Evolutionary conservation across 768 basidiomycete species (phyloP).

Genomic region (Megacollybia marginata): DNA sequence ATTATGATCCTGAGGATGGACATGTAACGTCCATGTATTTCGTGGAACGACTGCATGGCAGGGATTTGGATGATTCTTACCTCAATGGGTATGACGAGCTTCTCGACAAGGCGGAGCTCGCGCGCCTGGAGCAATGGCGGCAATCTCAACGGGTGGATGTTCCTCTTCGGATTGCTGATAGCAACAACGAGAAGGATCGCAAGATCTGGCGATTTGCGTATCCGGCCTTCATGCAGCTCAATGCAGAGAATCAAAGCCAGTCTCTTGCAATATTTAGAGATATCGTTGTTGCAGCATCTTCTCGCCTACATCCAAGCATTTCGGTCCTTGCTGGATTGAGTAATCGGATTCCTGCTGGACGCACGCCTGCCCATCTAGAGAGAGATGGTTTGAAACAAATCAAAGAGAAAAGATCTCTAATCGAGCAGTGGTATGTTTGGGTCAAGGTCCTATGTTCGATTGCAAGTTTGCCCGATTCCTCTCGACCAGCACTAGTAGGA

Average conservation of each 20-base stretch:
- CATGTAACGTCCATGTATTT: slow-evolving; percentile 27
- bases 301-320: slow-evolving; percentile 66
- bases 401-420: slow-evolving; percentile 46
- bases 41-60: slow-evolving; percentile 49
- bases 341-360: slow-evolving; percentile 41
- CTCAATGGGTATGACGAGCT: slow-evolving; percentile 62
- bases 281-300: slow-evolving; percentile 56
- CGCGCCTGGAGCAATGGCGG: slow-evolving; percentile 61
- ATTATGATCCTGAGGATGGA: slow-evolving; percentile 17
- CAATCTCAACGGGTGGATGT: slow-evolving; percentile 48
- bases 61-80: slow-evolving; percentile 34
- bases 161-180: slow-evolving; percentile 65
- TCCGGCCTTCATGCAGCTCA: slow-evolving; percentile 54
- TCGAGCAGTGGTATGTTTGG: slow-evolving; percentile 83
- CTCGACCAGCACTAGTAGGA: slow-evolving; percentile 46
- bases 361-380: slow-evolving; percentile 32
- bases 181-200: slow-evolving; percentile 56
- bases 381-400: slow-evolving; percentile 46
- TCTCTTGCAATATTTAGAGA: slow-evolving; percentile 52
- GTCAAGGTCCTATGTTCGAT: slow-evolving; percentile 82
- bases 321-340: slow-evolving; percentile 69
- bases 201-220: slow-evolving; percentile 71
- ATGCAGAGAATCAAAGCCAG: slow-evolving; percentile 39
- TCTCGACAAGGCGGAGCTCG: slow-evolving; percentile 51
- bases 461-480: slow-evolving; percentile 54